Base-by-base conservation (phyloP, 1,284 basidiomycete genomes). In the Ganoderma lucidum region DNA sequence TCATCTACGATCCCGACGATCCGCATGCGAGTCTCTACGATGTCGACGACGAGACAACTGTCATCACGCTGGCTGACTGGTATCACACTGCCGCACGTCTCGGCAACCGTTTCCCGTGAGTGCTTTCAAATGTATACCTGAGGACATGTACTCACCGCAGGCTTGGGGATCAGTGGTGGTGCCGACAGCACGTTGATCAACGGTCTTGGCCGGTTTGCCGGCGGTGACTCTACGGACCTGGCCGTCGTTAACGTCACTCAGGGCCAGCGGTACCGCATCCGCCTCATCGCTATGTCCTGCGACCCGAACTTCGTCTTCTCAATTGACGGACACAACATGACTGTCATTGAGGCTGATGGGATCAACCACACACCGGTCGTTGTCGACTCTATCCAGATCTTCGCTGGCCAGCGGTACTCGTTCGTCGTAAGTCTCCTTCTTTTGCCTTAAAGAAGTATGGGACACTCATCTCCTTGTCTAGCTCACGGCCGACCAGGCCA, bases 101-200 rank as follows among this genome's bases (percentile, higher is more conserved):
- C 9, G 78, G 9, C 30, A 41, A 61, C 30, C 28, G 45, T 15
- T 71, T 70, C 60, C 68, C 73, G 72, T 75, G 66, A 44, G 73
- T 64, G 6, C 9, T 0, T 12, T 19, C 19, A 15, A 0, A 56
- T 28, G 8, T 12, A 3, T 28, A 44, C 39, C 4, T 2, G 4
- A n/a, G 15, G 3, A 8, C 19, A 12, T 2, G 30, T 23, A n/a
- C 48, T 37, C 3, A 59, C 15, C 14, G 5, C 15, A 19, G 2
- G 14, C 19, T 39, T 39, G 35, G 9, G 19, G 1, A 35, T 12
- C 56, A 59, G 56, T 10, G 35, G 39, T 3, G 42, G 41, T 10
- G 35, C 68, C 19, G 63, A 72, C 59, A 8, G 83, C 0, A 86
- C 84, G 1, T 74, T 89, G 6, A 85, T 90, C 75, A 90, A 59